Conservation (phyloP, 176 grass and related monocot species). For the Saccharum officinarum region DNA sequence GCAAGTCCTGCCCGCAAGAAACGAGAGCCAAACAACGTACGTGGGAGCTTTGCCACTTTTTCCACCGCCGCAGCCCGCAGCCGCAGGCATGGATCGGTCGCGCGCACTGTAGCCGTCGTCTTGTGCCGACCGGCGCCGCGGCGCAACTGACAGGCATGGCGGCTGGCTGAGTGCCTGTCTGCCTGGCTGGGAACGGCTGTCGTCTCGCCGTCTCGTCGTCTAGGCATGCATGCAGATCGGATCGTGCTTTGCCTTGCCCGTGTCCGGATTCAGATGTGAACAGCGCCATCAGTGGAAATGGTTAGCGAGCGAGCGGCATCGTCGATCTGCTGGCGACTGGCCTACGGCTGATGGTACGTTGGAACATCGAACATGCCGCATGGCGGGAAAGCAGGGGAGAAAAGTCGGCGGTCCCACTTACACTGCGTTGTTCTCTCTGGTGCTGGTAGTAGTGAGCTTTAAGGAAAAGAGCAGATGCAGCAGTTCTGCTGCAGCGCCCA, state of each 20-base stretch:
- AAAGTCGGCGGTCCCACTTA: conserved; percentile 8
- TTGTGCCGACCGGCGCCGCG: too few species aligned
- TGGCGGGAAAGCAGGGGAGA: conserved; percentile 19
- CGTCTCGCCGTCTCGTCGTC: neutral
- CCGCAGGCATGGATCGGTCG: too few species aligned
- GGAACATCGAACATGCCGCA: neutral
- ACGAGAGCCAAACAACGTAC: conserved; percentile 21
- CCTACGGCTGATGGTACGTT: neutral
- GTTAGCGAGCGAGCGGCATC: neutral
- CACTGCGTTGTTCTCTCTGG: too few species aligned
- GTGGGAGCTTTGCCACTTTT: conserved; percentile 31
- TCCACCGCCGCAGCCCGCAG: neutral
- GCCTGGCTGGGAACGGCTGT: neutral
- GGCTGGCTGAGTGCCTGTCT: too few species aligned
- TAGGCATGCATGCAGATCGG: neutral
- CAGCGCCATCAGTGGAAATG: neutral
- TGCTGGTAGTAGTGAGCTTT: too few species aligned
- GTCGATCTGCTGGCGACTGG: neutral
- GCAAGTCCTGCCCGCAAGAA: neutral
- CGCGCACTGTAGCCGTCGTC: too few species aligned
- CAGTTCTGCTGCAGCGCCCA: too few species aligned
- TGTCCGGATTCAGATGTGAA: conserved; percentile 27
- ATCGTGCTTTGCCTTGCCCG: neutral
- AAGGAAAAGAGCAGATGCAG: too few species aligned
- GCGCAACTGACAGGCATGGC: neutral